These are phyloP conservation scores for Leccinum subtestaceum DNA, from an alignment of 768 basidiomycete species.

Conservation along the genomic window DNA sequence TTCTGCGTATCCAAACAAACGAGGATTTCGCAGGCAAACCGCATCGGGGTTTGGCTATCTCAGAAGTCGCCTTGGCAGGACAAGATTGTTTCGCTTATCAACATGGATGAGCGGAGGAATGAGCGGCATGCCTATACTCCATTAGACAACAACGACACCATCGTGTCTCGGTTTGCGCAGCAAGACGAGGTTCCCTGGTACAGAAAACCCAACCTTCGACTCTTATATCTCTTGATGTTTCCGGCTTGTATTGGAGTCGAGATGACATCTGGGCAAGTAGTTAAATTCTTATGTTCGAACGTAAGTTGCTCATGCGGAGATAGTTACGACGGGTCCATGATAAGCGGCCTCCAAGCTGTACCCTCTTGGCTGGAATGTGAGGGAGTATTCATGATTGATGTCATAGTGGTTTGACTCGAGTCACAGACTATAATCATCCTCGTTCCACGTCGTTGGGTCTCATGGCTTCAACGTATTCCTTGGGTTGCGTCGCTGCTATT, in stretches of 20 bases:
- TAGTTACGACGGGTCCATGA: neutral
- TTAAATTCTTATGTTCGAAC: neutral
- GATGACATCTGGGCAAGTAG: neutral
- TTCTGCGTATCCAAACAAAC: neutral
- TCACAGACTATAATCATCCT: neutral
- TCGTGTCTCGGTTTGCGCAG: neutral
- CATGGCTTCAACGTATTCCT: neutral
- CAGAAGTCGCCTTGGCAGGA: neutral
- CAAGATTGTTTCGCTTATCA: neutral
- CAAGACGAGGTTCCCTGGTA: constrained; percentile 42
- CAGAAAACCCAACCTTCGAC: constrained; percentile 41
- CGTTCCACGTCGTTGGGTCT: neutral
- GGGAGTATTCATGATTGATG: neutral
- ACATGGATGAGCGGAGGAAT: neutral
- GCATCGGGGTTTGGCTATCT: too few relatives aligned
- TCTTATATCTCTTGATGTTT: neutral
- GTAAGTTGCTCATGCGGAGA: constrained; percentile 20
- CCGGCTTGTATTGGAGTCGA: neutral
- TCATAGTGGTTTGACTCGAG: neutral
- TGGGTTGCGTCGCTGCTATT: neutral
- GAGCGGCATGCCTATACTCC: neutral
- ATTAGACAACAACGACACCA: neutral
- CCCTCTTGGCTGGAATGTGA: neutral
- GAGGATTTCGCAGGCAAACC: neutral
- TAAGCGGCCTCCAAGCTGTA: neutral